A percentile compares a stretch with the other conserved stretches of the same genome.
Conservation (phyloP, 2,329 filamentous ascomycete species). For the Fusarium sp. region DNA sequence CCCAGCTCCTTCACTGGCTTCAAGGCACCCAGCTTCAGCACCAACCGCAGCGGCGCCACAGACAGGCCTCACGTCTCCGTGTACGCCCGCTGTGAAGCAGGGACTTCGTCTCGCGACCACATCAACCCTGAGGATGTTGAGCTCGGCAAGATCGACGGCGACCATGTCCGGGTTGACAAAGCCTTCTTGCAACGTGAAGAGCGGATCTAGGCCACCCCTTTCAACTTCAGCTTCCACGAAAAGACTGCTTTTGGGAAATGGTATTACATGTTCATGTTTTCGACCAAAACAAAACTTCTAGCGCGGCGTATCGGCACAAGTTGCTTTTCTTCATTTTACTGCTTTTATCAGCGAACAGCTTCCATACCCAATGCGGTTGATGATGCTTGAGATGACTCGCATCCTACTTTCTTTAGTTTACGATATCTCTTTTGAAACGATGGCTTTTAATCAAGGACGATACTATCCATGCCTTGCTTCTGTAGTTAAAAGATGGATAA, state of each 20-base stretch:
- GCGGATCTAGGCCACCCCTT: conserved; percentile 32
- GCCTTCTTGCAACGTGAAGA: conserved; percentile 47
- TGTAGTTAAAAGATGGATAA: conserved; percentile 11
- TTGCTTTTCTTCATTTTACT: neutral
- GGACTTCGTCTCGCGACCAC: conserved; percentile 19
- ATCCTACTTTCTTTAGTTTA: conserved; percentile 7
- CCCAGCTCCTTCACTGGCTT: conserved; percentile 31
- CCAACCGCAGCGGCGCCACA: conserved; percentile 21
- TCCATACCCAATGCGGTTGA: conserved; percentile 1
- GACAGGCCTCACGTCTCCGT: conserved; percentile 31
- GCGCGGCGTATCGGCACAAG: conserved; percentile 29
- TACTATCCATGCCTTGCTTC: neutral
- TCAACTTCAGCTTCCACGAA: neutral
- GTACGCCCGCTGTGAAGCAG: conserved; percentile 41
- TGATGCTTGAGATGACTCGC: conserved; percentile 20
- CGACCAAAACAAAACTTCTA: conserved; percentile 14
- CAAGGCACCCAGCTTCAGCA: conserved; percentile 37
- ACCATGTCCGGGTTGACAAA: conserved; percentile 44
- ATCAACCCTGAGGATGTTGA: conserved; percentile 46
- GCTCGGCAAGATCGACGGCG: conserved; percentile 42
- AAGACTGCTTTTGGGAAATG: conserved; percentile 15
- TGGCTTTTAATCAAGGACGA: neutral
- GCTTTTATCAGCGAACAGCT: conserved; percentile 2
- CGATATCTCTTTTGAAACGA: neutral
- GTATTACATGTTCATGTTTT: conserved; percentile 6